A percentile compares a stretch with the other conserved stretches of the same genome.
Conservation (phyloP, 495 filamentous ascomycete species). For the Lasiosphaeria hispida region DNA sequence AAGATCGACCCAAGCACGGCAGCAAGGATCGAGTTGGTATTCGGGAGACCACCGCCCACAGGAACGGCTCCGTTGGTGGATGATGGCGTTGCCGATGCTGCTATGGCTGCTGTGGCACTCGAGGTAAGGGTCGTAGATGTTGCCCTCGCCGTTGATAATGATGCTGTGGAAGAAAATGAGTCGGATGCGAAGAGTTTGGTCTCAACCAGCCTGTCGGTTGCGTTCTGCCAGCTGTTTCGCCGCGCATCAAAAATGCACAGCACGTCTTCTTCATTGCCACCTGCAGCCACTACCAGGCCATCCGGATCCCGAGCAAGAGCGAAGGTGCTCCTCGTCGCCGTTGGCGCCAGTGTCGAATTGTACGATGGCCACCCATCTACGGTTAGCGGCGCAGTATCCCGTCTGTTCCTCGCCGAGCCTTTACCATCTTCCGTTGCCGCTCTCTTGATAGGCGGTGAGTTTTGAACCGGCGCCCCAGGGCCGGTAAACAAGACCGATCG, state of each 20-base stretch:
- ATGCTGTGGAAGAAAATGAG: constrained; percentile 36
- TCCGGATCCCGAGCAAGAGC: constrained; percentile 47
- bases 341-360: constrained; percentile 69
- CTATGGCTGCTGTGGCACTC: constrained; percentile 4
- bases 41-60: constrained; percentile 12
- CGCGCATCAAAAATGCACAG: constrained; percentile 79
- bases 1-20: constrained; percentile 76
- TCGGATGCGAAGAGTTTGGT: constrained; percentile 34
- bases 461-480: constrained; percentile 44
- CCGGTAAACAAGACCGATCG: constrained; percentile 55
- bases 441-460: constrained; percentile 34
- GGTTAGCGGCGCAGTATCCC: constrained; percentile 37
- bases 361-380: constrained; percentile 72
- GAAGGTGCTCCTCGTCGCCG: constrained; percentile 47
- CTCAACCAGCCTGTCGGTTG: constrained; percentile 61
- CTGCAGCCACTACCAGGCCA: constrained; percentile 72
- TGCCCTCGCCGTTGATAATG: constrained; percentile 35
- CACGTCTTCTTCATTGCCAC: constrained; percentile 64
- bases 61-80: constrained; percentile 23
- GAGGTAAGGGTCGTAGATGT: constrained; percentile 34
- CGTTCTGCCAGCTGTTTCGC: constrained; percentile 78
- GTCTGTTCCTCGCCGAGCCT: constrained; percentile 32
- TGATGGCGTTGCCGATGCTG: constrained; percentile 18
- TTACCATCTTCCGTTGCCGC: constrained; percentile 20
- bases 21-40: constrained; percentile 59